A percentile compares a stretch with the other conserved stretches of the same genome.
Conservation (phyloP, 164 flowering plant species). For the Amborella trichopoda region DNA sequence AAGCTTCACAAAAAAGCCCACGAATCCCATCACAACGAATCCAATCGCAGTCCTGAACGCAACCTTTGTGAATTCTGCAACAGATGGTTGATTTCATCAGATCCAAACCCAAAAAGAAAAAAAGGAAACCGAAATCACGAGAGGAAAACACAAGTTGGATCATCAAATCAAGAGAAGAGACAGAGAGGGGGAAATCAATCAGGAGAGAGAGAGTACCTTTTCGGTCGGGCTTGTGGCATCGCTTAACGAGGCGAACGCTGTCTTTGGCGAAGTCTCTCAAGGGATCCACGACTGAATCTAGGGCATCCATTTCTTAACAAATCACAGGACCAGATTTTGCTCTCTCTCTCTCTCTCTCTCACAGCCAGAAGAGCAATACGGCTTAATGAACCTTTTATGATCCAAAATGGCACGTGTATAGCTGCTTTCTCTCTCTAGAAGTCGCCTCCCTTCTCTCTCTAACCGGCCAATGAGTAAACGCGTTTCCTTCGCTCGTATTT, state of each 20-base stretch:
- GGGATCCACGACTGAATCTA: constrained; percentile 21
- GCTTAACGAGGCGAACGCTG: constrained; percentile 21
- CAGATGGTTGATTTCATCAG: not conserved
- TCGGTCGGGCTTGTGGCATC: constrained; percentile 27
- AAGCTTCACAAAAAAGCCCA: constrained; percentile 67
- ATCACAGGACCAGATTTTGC: no score
- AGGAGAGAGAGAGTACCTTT: constrained; percentile 8
- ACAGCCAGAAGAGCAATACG: no score
- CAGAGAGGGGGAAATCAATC: not conserved
- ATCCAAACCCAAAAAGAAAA: not conserved
- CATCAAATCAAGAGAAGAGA: no score
- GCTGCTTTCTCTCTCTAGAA: no score
- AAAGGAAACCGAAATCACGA: not conserved
- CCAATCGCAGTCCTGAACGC: constrained; percentile 67
- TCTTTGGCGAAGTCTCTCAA: constrained; percentile 21
- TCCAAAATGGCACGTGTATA: no score
- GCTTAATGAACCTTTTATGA: no score
- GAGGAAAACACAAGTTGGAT: not conserved
- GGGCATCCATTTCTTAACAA: constrained; percentile 14
- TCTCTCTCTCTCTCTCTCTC: no score
- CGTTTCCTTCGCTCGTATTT: no score
- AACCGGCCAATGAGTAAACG: no score
- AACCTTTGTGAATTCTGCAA: constrained; percentile 54
- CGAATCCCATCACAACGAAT: constrained; percentile 73
- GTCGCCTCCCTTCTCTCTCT: no score